These are phyloP conservation scores for Plasmodium knowlesi DNA, from an alignment of 169 alveolate species.

Conservation along the genomic window DNA sequence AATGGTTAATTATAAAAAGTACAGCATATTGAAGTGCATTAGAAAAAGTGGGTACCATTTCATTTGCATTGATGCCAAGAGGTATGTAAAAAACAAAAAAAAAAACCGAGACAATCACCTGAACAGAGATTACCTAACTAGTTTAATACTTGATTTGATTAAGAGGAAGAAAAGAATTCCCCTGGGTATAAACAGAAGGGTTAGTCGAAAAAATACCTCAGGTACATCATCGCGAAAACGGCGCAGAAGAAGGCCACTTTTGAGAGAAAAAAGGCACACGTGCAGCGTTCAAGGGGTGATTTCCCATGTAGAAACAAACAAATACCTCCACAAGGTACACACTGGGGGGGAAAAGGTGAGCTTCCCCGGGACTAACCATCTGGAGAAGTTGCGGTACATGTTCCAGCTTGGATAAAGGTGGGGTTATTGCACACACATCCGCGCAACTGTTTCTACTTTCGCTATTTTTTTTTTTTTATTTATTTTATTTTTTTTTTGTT, in stretches of 20 bases:
- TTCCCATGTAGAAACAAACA: neutral
- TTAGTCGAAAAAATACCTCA: neutral
- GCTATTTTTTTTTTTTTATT: neutral
- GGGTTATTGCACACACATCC: neutral
- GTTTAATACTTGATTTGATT: constrained; percentile 46
- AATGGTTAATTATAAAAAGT: constrained; percentile 49
- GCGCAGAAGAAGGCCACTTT: neutral
- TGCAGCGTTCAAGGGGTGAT: neutral
- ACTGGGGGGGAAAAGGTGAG: neutral
- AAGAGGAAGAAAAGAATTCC: constrained; percentile 26
- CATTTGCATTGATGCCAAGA: constrained; percentile 65
- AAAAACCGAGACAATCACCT: constrained; percentile 16
- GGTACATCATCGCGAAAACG: neutral
- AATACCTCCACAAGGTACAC: neutral
- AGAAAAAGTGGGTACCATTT: constrained; percentile 49
- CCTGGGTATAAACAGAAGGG: neutral
- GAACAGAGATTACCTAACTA: constrained; percentile 41
- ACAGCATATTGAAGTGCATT: constrained; percentile 13
- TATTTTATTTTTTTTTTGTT: neutral
- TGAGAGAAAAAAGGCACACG: neutral
- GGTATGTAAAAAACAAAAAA: constrained; percentile 69
- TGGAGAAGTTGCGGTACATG: constrained; percentile 34
- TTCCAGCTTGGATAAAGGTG: constrained; percentile 15
- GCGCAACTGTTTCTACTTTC: neutral
- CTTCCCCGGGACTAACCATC: constrained; percentile 21